Conservation (phyloP, 2,329 filamentous ascomycete species). For the Alternaria panax region DNA sequence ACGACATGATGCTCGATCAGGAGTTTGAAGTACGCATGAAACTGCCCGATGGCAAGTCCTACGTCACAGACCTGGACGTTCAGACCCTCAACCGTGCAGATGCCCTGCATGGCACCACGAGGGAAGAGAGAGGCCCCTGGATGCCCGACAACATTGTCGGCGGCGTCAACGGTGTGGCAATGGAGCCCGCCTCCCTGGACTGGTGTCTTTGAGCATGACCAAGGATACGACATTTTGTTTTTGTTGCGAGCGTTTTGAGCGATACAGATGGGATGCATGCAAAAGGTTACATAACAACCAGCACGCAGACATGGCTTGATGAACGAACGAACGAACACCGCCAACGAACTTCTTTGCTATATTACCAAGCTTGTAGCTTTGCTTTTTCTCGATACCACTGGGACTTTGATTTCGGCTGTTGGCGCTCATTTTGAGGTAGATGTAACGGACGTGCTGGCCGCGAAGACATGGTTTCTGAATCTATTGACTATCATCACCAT, state of each 20-base stretch:
- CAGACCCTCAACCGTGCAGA: slow-evolving; percentile 89
- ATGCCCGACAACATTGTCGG: slow-evolving; percentile 70
- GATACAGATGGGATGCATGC: slow-evolving; percentile 8
- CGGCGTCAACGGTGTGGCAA: not conserved
- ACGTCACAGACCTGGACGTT: slow-evolving; percentile 92
- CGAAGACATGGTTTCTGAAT: slow-evolving; percentile 13
- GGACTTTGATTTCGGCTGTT: slow-evolving; percentile 3
- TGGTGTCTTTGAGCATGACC: slow-evolving; percentile 6
- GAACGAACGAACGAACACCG: slow-evolving; percentile 6
- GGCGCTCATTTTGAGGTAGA: slow-evolving; percentile 2
- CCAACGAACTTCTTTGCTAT: slow-evolving; percentile 14
- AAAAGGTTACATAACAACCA: slow-evolving; percentile 24
- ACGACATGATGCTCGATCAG: slow-evolving; percentile 98
- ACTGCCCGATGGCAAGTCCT: slow-evolving; percentile 71
- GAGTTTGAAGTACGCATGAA: slow-evolving; percentile 92
- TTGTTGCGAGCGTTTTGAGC: slow-evolving; percentile 15
- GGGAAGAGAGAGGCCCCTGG: slow-evolving; percentile 89
- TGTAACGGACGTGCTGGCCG: slow-evolving; percentile 13
- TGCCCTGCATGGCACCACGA: slow-evolving; percentile 78
- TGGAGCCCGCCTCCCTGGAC: slow-evolving; percentile 8
- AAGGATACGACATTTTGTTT: slow-evolving; percentile 11
- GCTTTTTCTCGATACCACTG: slow-evolving; percentile 22
- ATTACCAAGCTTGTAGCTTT: slow-evolving; percentile 12
- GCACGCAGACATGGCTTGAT: slow-evolving; percentile 28
- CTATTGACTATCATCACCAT: slow-evolving; percentile 2